Base-by-base conservation (phyloP, 176 grass and related monocot genomes). In the Leersia perrieri region DNA sequence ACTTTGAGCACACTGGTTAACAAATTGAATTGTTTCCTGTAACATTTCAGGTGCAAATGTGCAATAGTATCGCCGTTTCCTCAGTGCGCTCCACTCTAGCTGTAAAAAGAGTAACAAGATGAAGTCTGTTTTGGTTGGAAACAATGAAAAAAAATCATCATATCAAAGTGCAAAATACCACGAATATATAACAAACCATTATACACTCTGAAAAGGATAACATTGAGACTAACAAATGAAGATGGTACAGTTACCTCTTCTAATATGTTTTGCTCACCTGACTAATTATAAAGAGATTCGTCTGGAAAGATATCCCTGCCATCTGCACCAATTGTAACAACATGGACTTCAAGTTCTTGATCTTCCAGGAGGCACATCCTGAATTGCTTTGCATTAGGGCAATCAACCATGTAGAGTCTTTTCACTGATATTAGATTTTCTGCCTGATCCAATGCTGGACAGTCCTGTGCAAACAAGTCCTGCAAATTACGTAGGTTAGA, bases 381-480 rank as follows among this genome's bases (percentile, higher is more conserved):
- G 30, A 74, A 82, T 11, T 22, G 29, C n/a, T 36, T 22, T 0
- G 30, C 30, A 0, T 0, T n/a, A n/a, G 0, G 29, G 39, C 69
- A 82, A 15, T 74, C 58, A 1, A 82, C n/a, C 70, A 82, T 74
- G 58, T 51, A 35, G 1, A 35, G 1, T 1, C 30, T 60, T 8
- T 49, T 65, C 39, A 74, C 3, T 2, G 20, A 42, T 14, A 15
- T 30, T 22, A 83, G 30, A 4, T 35, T 74, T 9, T 74, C 51
- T 70, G 70, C 70, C 41, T 83, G 30, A 31, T 16, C 31, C 10
- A 74, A 42, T 5, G 7, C 31, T 29, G 60, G 70, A 16, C 80
- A 83, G 60, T 74, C 80, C 31, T 74, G 70, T 0, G 7, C 70
- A 58, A 66, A 22, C 60, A 66, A 13, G 49, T 74, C 60, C 60